These are phyloP conservation scores for Talaromyces wortmannii DNA, from an alignment of 495 filamentous ascomycete species.

Conservation along the genomic window DNA sequence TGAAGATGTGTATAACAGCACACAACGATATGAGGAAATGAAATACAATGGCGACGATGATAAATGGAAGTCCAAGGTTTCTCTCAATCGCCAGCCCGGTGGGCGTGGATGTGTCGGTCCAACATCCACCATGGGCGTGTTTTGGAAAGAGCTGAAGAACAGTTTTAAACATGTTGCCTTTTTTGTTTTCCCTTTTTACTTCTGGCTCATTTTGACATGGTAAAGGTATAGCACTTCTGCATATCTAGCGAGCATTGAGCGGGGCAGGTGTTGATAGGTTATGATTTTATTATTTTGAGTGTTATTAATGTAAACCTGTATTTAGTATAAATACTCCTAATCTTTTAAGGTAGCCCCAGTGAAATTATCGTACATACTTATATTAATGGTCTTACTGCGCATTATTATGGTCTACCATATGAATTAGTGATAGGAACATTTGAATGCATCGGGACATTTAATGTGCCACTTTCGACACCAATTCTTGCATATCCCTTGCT, in stretches of 20 bases:
- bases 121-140: conserved; percentile 7
- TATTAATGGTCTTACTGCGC: too few relatives aligned
- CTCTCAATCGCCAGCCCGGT: conserved; percentile 6
- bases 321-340: background rate
- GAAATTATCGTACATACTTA: too few relatives aligned
- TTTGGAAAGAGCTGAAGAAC: conserved; percentile 16
- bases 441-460: too few relatives aligned
- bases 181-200: conserved; percentile 41
- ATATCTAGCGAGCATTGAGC: background rate
- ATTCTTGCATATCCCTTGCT: too few relatives aligned
- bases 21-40: background rate
- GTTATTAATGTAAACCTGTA: background rate
- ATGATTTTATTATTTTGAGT: background rate
- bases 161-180: conserved; percentile 31
- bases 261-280: background rate
- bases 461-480: too few relatives aligned
- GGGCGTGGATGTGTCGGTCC: conserved; percentile 8
- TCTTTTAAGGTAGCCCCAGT: too few relatives aligned
- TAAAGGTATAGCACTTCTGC: conserved; percentile 12
- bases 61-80: conserved; percentile 5
- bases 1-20: conserved; percentile 6
- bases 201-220: conserved; percentile 47
- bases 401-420: too few relatives aligned
- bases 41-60: conserved; percentile 1
- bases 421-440: too few relatives aligned